phyloP scores from a whole-genome alignment of 306 rosid genomes.

The Hippophae gyantsensis region DNA sequence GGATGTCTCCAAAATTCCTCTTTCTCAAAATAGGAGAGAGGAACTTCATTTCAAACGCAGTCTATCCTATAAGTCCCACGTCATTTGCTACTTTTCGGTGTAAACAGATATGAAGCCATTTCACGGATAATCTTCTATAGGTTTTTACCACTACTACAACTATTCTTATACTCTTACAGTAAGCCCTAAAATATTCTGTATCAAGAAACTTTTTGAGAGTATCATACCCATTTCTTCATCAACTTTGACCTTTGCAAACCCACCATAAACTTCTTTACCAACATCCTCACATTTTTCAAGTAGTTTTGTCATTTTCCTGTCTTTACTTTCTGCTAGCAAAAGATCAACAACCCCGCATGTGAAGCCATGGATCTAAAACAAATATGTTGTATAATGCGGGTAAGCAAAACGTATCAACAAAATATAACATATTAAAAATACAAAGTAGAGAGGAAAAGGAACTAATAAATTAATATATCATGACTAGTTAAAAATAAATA shows the following conservation, averaged over 20 bases:
- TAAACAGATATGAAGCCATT: too few species aligned
- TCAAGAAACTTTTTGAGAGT: conserved; percentile 3
- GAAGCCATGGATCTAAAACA: conserved; percentile 74
- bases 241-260: conserved; percentile 48
- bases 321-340: conserved; percentile 47
- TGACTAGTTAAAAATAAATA: not conserved
- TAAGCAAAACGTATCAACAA: not conserved
- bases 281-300: conserved; percentile 66
- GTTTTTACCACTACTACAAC: too few species aligned
- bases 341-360: conserved; percentile 96
- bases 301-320: conserved; percentile 54
- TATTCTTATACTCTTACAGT: too few species aligned
- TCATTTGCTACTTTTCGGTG: too few species aligned
- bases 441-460: not conserved
- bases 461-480: not conserved
- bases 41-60: too few species aligned
- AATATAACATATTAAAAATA: not conserved
- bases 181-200: too few species aligned
- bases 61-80: too few species aligned
- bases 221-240: conserved; percentile 50
- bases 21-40: too few species aligned
- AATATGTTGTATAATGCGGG: conserved; percentile 11
- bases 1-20: too few species aligned
- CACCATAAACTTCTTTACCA: conserved; percentile 68
- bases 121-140: too few species aligned